phyloP scores from a whole-genome alignment of 2,329 filamentous ascomycete genomes.

The Talaromyces sp. region DNA sequence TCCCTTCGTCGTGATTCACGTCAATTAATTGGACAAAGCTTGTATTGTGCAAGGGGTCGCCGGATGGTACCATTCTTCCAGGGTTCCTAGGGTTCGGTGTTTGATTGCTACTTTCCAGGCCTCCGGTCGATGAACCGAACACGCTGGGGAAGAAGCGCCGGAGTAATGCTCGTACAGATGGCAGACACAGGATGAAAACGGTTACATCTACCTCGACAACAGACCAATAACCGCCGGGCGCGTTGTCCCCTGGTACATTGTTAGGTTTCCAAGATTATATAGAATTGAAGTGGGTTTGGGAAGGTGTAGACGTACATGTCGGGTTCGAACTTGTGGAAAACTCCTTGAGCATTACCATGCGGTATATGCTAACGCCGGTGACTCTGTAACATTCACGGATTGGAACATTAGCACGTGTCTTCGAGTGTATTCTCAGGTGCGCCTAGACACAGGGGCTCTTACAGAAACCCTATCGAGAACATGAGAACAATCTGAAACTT shows the following conservation, averaged over 20 bases:
- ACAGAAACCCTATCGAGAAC: slow-evolving; percentile 9
- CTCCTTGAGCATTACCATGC: slow-evolving; percentile 19
- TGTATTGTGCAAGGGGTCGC: neutral
- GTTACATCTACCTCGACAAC: slow-evolving; percentile 20
- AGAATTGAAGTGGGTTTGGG: neutral
- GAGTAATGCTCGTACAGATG: slow-evolving; percentile 19
- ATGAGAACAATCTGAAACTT: slow-evolving; percentile 14
- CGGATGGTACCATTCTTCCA: neutral
- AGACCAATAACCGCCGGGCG: slow-evolving; percentile 20
- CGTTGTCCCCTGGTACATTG: slow-evolving; percentile 18
- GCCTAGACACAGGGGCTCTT: neutral
- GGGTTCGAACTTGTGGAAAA: slow-evolving; percentile 11
- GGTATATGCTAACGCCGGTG: slow-evolving; percentile 21
- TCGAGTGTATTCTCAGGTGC: no score
- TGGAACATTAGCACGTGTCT: neutral
- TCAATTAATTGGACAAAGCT: neutral
- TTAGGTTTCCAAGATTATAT: neutral
- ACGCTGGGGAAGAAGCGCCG: slow-evolving; percentile 16
- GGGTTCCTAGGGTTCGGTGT: neutral
- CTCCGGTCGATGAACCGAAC: slow-evolving; percentile 1
- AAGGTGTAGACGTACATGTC: slow-evolving; percentile 1
- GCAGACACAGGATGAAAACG: slow-evolving; percentile 20
- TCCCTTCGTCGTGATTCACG: neutral
- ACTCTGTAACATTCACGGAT: slow-evolving; percentile 12
- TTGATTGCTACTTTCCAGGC: neutral